Base-by-base conservation (phyloP, 257 asterid species). In the Ligustrum vulgare region DNA sequence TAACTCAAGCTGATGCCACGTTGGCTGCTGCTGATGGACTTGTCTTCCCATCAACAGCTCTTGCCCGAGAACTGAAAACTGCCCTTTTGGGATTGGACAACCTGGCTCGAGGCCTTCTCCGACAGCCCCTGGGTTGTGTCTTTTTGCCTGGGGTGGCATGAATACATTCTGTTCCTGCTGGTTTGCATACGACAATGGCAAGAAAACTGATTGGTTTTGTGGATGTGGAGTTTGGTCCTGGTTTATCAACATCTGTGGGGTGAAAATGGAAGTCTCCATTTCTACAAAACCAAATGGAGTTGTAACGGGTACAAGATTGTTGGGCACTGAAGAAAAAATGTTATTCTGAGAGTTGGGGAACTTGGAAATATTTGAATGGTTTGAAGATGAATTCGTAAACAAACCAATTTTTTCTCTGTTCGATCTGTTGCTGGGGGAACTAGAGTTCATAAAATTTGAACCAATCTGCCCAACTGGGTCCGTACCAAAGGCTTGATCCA, bases 1-100 rank as follows among this genome's bases (percentile, higher is more conserved):
- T 80, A 88, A 37, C 41, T 89, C 96, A 69, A 86, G 88, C 80
- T 85, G 91, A 31, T 85, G 82, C 60, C 79, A 63, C 58, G 74
- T 39, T 12, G 65, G 39, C 58, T 82, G 89, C 72, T 83, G 93
- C 0, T 62, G 77, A 37, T 73, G 77, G 41, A 73, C 78, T 31
- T 80, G 82, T 8, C 81, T 72, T 12, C 80, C 82, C 58, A 54
- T 72, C 20, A 77, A 77, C 20, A 66, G 12, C 36, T 73, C 82
- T 56, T 77, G 80, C 25, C 84, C 86, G 1, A 80, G 72, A 35
- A 79, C 82, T 3, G 78, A 35, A 72, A 80, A 80, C 31, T 72
- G 70, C 20, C 66, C 37, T 41, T 79, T 75, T 23, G 83, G 56
- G 13, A 45, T 45, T 5, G 15, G 56, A 45, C 56, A 2, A 15